Conservation (phyloP, 148 eudicot genomes). For the Rhododendron vialii region DNA sequence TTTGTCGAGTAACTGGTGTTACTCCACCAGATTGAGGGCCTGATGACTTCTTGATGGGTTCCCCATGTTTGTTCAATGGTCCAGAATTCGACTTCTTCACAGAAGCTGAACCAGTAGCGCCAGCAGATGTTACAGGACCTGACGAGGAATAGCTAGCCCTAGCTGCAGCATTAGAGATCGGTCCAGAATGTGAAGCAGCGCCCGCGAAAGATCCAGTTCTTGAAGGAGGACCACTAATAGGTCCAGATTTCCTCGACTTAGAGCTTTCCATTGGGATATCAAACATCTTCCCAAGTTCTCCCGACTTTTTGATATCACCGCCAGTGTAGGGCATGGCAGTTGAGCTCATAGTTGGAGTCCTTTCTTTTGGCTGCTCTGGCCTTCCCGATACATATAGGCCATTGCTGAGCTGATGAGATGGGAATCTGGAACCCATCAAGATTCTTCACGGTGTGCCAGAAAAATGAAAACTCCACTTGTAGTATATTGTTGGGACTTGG, state of each 20-base stretch:
- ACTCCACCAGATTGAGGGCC: slow-evolving; percentile 53
- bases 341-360: slow-evolving; percentile 85
- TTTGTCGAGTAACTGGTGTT: slow-evolving; percentile 34
- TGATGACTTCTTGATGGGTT: slow-evolving; percentile 43
- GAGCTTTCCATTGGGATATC: slow-evolving; percentile 73
- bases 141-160: slow-evolving; percentile 14
- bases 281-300: slow-evolving; percentile 97
- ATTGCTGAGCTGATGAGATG: slow-evolving; percentile 88
- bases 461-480: not conserved
- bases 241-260: slow-evolving; percentile 85
- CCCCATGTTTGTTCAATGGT: slow-evolving; percentile 73
- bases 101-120: slow-evolving; percentile 51
- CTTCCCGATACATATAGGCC: slow-evolving; percentile 92
- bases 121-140: slow-evolving; percentile 43
- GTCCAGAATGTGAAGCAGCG: slow-evolving; percentile 82
- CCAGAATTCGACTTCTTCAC: slow-evolving; percentile 84
- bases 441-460: not conserved
- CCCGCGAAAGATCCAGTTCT: slow-evolving; percentile 82
- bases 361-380: slow-evolving; percentile 92
- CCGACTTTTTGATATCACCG: slow-evolving; percentile 89
- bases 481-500: not conserved
- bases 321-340: slow-evolving; percentile 91
- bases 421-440: slow-evolving; percentile 84
- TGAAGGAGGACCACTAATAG: slow-evolving; percentile 59
- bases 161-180: slow-evolving; percentile 37